Evolutionary conservation across 164 flowering plant species (phyloP), one percentile per base, ranked within the genome.

Genomic region (Buxus sempervirens): DNA sequence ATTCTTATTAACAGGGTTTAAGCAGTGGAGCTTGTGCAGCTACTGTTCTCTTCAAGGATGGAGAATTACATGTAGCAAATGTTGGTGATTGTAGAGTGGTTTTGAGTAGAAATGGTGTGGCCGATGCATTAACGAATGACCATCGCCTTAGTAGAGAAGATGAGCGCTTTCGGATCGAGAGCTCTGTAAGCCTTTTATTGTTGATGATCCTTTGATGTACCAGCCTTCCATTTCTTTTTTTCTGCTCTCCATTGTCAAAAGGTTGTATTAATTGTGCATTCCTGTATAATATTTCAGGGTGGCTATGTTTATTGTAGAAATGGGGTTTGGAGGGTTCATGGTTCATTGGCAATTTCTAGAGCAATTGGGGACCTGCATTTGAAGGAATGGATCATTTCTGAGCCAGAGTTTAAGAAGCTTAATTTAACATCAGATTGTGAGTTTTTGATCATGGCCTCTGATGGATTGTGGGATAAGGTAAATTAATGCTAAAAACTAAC

Each of bases 401-500:
- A 85, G 49, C 89, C 91, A 0, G 89, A 87, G 22, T 80, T 64
- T 13, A 59, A 36, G 19, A 73, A 21, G 26, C 53, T 85, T 27
- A 60, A 1, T 3, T 28, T 85, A 16, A 71, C 77, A 38, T 24
- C 85, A 0, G 89, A 84, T 51, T 79, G 75, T 13, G 77, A 87
- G 58, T 87, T 84, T 68, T 68, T 87, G 62, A 75, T 87, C 2
- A 18, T 87, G 58, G 91, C 89, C 24, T 81, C 91, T 38, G 91
- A 87, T 80, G 91, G 91, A 9, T 62, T 87, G 49, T 87, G 91
- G 91, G 84, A 84, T 48, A 80, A 84, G 89, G 92, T 84, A 79
- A 38, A 21, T 32, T 38, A 23, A 22, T 14, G 27, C 26, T 22
- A 5, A 8, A 15, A 54, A 32, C 38, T 32, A 32, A 32, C 5